phyloP scores from a whole-genome alignment of 2,329 filamentous ascomycete genomes.

The Didymella lethalis region DNA sequence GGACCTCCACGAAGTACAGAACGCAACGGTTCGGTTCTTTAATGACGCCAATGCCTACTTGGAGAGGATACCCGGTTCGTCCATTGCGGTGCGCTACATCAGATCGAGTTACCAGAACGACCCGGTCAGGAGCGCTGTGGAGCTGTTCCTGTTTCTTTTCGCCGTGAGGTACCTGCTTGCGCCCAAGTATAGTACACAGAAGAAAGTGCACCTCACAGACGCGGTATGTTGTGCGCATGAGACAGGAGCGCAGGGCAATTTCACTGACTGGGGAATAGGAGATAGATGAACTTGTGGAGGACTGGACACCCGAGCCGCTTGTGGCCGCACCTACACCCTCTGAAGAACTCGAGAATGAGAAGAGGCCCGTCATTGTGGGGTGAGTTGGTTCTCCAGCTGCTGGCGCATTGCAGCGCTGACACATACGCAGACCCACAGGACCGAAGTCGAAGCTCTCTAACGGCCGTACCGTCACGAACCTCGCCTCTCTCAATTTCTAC shows the following conservation, averaged over 20 bases:
- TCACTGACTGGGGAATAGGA: constrained; percentile 62
- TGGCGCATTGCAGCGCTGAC: constrained; percentile 23
- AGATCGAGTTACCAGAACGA: constrained; percentile 98
- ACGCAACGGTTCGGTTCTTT: constrained; percentile 62
- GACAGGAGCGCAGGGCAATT: not conserved
- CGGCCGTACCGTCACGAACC: constrained; percentile 89
- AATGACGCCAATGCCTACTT: constrained; percentile 70
- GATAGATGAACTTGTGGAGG: constrained; percentile 94
- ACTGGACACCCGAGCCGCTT: constrained; percentile 94
- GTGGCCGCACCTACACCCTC: constrained; percentile 76
- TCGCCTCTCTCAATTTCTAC: constrained; percentile 96
- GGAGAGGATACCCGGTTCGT: constrained; percentile 90
- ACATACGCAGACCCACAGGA: constrained; percentile 73
- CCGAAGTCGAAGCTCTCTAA: constrained; percentile 88
- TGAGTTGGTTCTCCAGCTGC: constrained; percentile 50
- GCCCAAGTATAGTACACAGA: constrained; percentile 90
- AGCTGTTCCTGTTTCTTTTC: constrained; percentile 92
- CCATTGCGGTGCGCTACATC: constrained; percentile 93
- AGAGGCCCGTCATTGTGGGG: constrained; percentile 87
- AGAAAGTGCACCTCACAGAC: constrained; percentile 86
- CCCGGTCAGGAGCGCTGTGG: constrained; percentile 89
- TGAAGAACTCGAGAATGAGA: constrained; percentile 85
- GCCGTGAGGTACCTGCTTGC: constrained; percentile 92
- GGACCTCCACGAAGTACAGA: constrained; percentile 65
- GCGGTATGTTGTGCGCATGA: constrained; percentile 61